Percentiles rank a stretch among this genome's conserved stretches.
These are phyloP conservation scores for Cyberlindnera meyerae DNA, from an alignment of 805 yeast genomes.

Conservation along the genomic window DNA sequence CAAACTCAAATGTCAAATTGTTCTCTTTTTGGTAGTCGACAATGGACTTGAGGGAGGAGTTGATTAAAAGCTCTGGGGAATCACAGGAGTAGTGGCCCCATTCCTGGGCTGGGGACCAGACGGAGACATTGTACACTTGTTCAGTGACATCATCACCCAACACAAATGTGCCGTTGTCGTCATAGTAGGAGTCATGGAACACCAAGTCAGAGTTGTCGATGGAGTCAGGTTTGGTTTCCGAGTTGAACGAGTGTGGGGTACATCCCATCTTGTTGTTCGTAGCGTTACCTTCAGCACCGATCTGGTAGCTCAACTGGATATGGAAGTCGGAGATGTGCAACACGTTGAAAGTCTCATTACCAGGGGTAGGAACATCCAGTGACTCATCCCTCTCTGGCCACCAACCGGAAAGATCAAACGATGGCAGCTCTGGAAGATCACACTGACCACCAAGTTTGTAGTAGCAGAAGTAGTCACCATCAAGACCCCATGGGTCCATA, in stretches of 20 bases:
- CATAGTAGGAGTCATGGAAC: slow-evolving; percentile 29
- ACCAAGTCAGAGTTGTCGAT: slow-evolving; percentile 22
- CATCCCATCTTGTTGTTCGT: slow-evolving; percentile 52
- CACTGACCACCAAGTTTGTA: slow-evolving; percentile 43
- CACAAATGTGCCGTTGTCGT: slow-evolving; percentile 26
- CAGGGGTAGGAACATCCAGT: slow-evolving; percentile 38
- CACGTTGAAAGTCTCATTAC: slow-evolving; percentile 49
- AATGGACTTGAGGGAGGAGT: slow-evolving; percentile 48
- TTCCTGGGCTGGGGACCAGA: slow-evolving; percentile 50
- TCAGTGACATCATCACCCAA: slow-evolving; percentile 29
- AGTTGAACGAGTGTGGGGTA: slow-evolving; percentile 32
- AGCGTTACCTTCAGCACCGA: slow-evolving; percentile 58
- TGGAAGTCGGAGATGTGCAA: slow-evolving; percentile 67
- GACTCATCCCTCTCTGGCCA: slow-evolving; percentile 41
- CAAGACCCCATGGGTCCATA: slow-evolving; percentile 48
- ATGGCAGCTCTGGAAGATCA: slow-evolving; percentile 48
- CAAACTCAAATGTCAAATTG: slow-evolving; percentile 46
- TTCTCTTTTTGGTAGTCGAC: slow-evolving; percentile 29
- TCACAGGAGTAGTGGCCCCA: slow-evolving; percentile 65
- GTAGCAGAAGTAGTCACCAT: slow-evolving; percentile 61
- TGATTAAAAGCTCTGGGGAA: slow-evolving; percentile 57
- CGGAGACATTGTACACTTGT: slow-evolving; percentile 31
- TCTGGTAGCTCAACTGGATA: slow-evolving; percentile 46
- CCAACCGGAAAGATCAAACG: slow-evolving; percentile 38
- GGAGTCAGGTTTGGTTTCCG: slow-evolving; percentile 11